Evolutionary conservation across 495 filamentous ascomycete species (phyloP).

Genomic region (Neurospora terricola): DNA sequence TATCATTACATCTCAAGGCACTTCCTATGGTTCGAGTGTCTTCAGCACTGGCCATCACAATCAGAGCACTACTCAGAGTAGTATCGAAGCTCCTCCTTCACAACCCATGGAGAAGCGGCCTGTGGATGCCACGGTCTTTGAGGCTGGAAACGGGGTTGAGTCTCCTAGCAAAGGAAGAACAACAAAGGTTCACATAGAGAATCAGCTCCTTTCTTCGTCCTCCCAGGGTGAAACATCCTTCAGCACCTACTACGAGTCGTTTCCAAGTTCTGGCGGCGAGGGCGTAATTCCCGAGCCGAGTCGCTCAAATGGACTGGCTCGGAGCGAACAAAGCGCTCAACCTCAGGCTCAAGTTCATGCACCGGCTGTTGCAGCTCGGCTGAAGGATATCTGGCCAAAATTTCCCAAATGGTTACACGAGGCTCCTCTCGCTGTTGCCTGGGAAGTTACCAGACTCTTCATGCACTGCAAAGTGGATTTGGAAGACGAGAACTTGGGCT

Average conservation of each 20-base stretch:
- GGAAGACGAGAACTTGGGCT: constrained; percentile 8
- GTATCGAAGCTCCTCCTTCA: constrained; percentile 4
- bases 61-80: constrained; percentile 19
- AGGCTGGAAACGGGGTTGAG: background rate
- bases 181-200: background rate
- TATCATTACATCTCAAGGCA: constrained; percentile 11
- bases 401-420: constrained; percentile 25
- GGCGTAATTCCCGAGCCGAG: background rate
- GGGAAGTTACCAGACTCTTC: constrained; percentile 36
- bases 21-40: constrained; percentile 14
- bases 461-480: constrained; percentile 31
- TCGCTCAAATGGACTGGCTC: background rate
- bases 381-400: constrained; percentile 23
- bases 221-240: background rate
- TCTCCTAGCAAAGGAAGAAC: background rate
- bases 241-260: background rate
- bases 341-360: background rate
- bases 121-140: background rate
- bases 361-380: constrained; percentile 1
- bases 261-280: background rate
- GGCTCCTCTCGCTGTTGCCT: constrained; percentile 33
- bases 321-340: background rate
- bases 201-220: background rate
- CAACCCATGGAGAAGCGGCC: background rate
- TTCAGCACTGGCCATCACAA: constrained; percentile 13